Percentiles rank a stretch among this genome's conserved stretches.
Evolutionary conservation across 371 early-diverging fungal genomes (phyloP).

Genomic region (Globomyces sp.): DNA sequence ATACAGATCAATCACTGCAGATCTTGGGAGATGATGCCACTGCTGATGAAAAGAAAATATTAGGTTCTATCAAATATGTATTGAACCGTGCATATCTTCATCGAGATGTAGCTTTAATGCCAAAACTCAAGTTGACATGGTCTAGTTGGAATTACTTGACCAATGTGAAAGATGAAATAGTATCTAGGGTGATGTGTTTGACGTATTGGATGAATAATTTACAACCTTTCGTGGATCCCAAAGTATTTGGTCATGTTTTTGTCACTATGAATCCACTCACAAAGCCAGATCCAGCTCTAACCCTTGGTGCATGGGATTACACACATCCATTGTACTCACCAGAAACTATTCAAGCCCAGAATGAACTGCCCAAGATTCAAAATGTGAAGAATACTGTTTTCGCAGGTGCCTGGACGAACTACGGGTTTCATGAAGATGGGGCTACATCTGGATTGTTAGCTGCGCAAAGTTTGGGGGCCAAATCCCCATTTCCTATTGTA

Average conservation of each 20-base stretch:
- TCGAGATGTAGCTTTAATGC: constrained; percentile 54
- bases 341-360: constrained; percentile 46
- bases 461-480: constrained; percentile 53
- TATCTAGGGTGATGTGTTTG: constrained; percentile 36
- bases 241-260: constrained; percentile 50
- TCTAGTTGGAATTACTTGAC: constrained; percentile 62
- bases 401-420: constrained; percentile 63
- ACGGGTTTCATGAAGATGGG: constrained; percentile 70
- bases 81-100: constrained; percentile 56
- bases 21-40: constrained; percentile 54
- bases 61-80: constrained; percentile 45
- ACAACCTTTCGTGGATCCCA: constrained; percentile 47
- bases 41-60: constrained; percentile 41
- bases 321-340: constrained; percentile 51
- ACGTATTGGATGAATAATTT: constrained; percentile 67
- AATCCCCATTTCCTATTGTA: constrained; percentile 49
- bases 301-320: constrained; percentile 48
- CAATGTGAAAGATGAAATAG: constrained; percentile 20
- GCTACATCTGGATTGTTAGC: constrained; percentile 53
- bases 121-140: constrained; percentile 47
- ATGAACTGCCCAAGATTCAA: constrained; percentile 37
- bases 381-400: constrained; percentile 34
- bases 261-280: constrained; percentile 59
- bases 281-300: constrained; percentile 41
- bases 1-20: constrained; percentile 55